Percentiles rank a stretch among this genome's conserved stretches.
These are phyloP conservation scores for Aspergillus affinis DNA, from an alignment of 495 filamentous ascomycete species.

Conservation along the genomic window DNA sequence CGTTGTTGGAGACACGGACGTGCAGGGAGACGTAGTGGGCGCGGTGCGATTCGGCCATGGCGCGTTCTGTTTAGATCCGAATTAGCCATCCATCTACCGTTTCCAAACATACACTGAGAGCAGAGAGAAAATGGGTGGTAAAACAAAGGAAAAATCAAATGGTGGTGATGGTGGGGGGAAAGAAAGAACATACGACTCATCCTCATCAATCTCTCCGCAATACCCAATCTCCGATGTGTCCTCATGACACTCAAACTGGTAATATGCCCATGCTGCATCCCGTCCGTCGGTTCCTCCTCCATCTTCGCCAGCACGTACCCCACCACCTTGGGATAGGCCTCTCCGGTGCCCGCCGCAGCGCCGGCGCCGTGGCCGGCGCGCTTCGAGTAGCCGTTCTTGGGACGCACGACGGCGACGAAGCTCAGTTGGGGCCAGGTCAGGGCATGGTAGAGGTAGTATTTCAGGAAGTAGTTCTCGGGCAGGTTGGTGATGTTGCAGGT, in stretches of 20 bases:
- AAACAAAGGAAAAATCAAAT: background rate
- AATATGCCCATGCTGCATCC: conserved; percentile 93
- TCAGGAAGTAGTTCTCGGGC: conserved; percentile 99
- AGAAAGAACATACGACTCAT: conserved; percentile 75
- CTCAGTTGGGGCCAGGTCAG: conserved; percentile 96
- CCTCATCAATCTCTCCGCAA: conserved; percentile 95
- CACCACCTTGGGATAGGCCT: conserved; percentile 95
- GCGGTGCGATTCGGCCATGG: conserved; percentile 92
- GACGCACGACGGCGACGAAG: conserved; percentile 92
- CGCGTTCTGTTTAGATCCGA: conserved; percentile 61
- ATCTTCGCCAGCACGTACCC: conserved; percentile 99
- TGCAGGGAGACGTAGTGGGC: conserved; percentile 93
- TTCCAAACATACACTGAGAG: background rate
- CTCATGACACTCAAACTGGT: conserved; percentile 94
- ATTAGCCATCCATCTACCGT: conserved; percentile 5
- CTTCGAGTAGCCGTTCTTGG: conserved; percentile 55
- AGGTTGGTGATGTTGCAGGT: conserved; percentile 98
- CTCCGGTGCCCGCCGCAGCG: conserved; percentile 39
- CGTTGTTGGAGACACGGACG: conserved; percentile 89
- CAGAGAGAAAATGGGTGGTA: background rate
- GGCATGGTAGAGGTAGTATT: conserved; percentile 99
- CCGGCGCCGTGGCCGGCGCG: conserved; percentile 13
- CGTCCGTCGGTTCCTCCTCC: conserved; percentile 95
- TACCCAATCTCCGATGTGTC: conserved; percentile 84
- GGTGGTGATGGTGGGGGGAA: background rate